phyloP scores from a whole-genome alignment of 805 yeast genomes.

The Schwanniomyces polymorphus region DNA sequence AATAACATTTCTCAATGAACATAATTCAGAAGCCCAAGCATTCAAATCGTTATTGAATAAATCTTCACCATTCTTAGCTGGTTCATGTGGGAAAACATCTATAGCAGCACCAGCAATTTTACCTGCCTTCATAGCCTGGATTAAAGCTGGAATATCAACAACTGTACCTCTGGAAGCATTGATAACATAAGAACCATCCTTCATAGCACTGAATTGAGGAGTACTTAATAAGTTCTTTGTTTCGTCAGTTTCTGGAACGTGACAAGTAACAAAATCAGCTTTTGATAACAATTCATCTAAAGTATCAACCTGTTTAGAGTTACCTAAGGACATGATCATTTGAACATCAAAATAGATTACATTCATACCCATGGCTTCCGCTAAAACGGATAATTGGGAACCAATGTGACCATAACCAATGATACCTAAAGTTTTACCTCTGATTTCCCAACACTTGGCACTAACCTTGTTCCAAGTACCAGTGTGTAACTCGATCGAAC shows the following conservation, averaged over 20 bases:
- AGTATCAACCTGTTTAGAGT: conserved; percentile 87
- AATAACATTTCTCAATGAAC: conserved; percentile 81
- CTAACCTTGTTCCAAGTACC: conserved; percentile 98
- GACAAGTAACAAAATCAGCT: conserved; percentile 89
- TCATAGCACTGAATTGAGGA: conserved; percentile 94
- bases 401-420: conserved; percentile 99
- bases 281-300: conserved; percentile 76
- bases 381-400: conserved; percentile 91
- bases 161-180: conserved; percentile 98
- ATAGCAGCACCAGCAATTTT: conserved; percentile 96
- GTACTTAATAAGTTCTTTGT: conserved; percentile 87
- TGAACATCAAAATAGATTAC: conserved; percentile 89
- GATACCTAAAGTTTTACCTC: conserved; percentile 97
- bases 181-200: conserved; percentile 89
- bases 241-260: conserved; percentile 93
- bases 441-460: conserved; percentile 96
- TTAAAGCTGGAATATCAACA: conserved; percentile 90
- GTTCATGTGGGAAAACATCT: conserved; percentile 96
- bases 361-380: conserved; percentile 97
- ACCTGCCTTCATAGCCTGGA: conserved; percentile 88
- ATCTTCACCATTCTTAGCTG: conserved; percentile 91
- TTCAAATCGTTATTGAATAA: conserved; percentile 73
- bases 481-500: conserved; percentile 92
- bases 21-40: conserved; percentile 79
- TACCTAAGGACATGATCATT: conserved; percentile 96